Evolutionary conservation across 768 basidiomycete genomes (phyloP), one percentile per base, ranked within the genome.

Genomic region (Russula earlei): DNA sequence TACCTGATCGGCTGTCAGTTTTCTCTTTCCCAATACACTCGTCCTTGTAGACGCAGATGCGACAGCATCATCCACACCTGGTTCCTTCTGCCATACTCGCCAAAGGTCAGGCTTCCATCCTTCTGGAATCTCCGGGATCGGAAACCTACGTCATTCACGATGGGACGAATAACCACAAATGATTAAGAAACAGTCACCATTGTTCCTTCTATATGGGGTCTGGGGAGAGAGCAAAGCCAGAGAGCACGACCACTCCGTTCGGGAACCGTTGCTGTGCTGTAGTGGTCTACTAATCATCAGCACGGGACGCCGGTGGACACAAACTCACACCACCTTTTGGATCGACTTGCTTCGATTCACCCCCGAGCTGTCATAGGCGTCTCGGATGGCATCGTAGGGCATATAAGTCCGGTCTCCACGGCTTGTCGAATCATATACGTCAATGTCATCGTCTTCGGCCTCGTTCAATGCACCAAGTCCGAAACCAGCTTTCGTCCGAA

Each of bases 361-460:
- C 24, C 79, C 71, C 4, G 70, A 74, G 12, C 81, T 77, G 24
- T 87, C 84, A 2, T 89, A 83, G 6, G 85, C 84, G 1, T 73
- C 75, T 15, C 84, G 83, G 17, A 69, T 69, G 29, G 72, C 71
- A 62, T 92, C 87, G 64, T 85, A 88, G 7, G 86, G 85, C 42
- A 80, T 73, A 37, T 78, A 74, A 55, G 71, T 77, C 58, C 75
- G 71, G 15, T 72, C 69, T 14, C 66, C 65, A 1, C 62, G 64
- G 10, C 51, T 47, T 0, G 65, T 27, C 37, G 73, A 70, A 62
- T 91, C 89, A 62, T 93, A 94, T 5, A 92, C 75, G 62, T 93
- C 91, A 33, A 90, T 50, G 65, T 93, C 93, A 66, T 97, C 93
- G 45, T 94, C 91, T 47, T 97, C 94, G 2, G 91, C 93, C 52